Evolutionary conservation across 2,329 filamentous ascomycete genomes (phyloP), one percentile per base, ranked within the genome.

Genomic region (Uncinocarpus reesii): DNA sequence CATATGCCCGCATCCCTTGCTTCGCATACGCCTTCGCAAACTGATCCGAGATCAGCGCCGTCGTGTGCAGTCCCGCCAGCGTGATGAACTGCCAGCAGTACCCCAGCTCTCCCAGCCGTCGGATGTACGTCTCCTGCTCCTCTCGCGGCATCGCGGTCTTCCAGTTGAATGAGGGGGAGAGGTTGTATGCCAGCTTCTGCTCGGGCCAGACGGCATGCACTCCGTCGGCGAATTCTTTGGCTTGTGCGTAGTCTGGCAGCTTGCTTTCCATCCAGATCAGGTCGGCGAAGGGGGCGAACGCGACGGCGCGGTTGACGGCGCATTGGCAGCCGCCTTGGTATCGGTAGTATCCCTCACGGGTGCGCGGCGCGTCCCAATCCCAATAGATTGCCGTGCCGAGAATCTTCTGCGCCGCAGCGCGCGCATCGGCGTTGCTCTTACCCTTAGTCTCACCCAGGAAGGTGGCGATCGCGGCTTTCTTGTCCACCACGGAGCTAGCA

Each of bases 51-150:
- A 95, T 93, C 46, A 98, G 79, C 31, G 90, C 92, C 3, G 87
- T 95, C 53, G 87, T 94, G 75, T 98, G 92, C 63, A 98, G 77
- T 57, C 92, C 92, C 4, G 90, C 40, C 31, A 98, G 80, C n/a
- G 92, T 98, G 74, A 98, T 98, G 76, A 98, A 98, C 70, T 98
- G 92, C 92, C 92, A 98, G 79, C 87, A 94, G 79, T 98, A 98
- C 54, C 92, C 92, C 42, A 98, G 79, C 54, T 73, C 62, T 52
- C 82, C 88, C 34, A 98, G 84, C 35, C 92, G 86, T 54, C 81
- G 75, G 73, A 98, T 98, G 73, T 96, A 98, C 16, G 92, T 98
- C 73, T 95, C 87, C 72, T 98, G 92, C 66, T 96, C 90, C 46
- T 78, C 76, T 56, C 84, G 80, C 37, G 86, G 77, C 89, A 95